Evolutionary conservation across 73 alveolate genomes (phyloP).

Genomic region (Paraurostyla sp.): DNA sequence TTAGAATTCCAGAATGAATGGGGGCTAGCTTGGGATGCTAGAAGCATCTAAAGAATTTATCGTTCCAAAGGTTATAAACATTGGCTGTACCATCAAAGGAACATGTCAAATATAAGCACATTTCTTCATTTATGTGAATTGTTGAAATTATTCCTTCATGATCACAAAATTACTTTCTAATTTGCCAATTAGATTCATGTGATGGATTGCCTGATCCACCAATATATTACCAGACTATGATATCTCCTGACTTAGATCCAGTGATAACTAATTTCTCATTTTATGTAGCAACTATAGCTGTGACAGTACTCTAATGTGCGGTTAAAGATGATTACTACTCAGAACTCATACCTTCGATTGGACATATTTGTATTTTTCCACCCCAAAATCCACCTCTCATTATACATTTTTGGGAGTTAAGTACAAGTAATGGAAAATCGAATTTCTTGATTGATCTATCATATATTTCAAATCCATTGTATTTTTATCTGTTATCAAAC

Average conservation of each 20-base stretch:
- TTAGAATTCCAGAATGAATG: constrained; percentile 69
- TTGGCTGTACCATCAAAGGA: constrained; percentile 76
- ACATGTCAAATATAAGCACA: constrained; percentile 26
- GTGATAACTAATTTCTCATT: constrained; percentile 48
- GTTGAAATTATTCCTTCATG: constrained; percentile 65
- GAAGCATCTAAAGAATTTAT: constrained; percentile 74
- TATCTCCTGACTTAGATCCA: constrained; percentile 73
- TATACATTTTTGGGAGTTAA: constrained; percentile 72
- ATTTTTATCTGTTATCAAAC: constrained; percentile 67
- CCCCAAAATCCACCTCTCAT: constrained; percentile 92
- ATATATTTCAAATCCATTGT: constrained; percentile 73
- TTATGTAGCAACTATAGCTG: constrained; percentile 42
- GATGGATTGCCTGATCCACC: constrained; percentile 38
- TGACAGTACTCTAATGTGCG: constrained; percentile 53
- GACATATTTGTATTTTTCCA: constrained; percentile 67
- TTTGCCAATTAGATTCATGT: constrained; percentile 41
- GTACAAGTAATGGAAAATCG: constrained; percentile 73
- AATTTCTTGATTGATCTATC: constrained; percentile 76
- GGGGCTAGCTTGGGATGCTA: constrained; percentile 78
- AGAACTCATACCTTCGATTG: not conserved
- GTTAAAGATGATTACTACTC: not conserved
- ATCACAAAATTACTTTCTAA: constrained; percentile 45
- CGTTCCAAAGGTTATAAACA: constrained; percentile 75
- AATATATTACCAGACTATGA: constrained; percentile 52
- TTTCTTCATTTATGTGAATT: constrained; percentile 59